Evolutionary conservation across 2,329 filamentous ascomycete species (phyloP), one percentile per base, ranked within the genome.

Genomic region (Monosporascus sp.): DNA sequence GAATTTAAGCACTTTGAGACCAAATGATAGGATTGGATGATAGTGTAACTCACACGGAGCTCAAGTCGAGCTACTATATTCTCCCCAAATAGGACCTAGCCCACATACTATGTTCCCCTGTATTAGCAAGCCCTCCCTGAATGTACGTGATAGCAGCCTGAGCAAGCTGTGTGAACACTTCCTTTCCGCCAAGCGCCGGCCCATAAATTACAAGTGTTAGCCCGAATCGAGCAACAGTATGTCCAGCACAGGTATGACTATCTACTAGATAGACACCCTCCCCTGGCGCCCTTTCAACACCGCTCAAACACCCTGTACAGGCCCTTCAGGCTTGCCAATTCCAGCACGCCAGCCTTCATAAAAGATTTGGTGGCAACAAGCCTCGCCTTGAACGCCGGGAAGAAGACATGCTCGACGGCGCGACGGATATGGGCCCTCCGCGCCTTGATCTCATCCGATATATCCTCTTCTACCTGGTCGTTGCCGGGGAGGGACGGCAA

Each of bases 221-320:
- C 38, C 38, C 18, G 24, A 24, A 35, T 14, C 11, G 18, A 43
- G 39, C 18, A 20, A 43, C 5, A 24, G 18, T 4, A 20, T 43
- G 39, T 9, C 18, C 18, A 43, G 39, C 39, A 11, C 9, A 18
- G 5, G 7, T 14, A 35, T 14, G 1, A 24, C n/a, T 14, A 20
- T 14, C 5, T 46, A 3, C 8, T 24, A 7, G 43, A 27, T 27
- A 15, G 31, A 6, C 22, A 3, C 14, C 5, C 17, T 46, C 11
- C 3, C 43, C 8, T 24, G 20, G 17, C 2, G 9, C 15, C 50
- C 7, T 51, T 51, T 81, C 70, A 97, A 70, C 94, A 97, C 51
- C 94, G 77, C 73, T 99, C 94, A 77, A 99, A 99, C 3, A 97
- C 92, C 46, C 89, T 78, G 70, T 99, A 99, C 54, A 99, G 68